Conservation (phyloP, 495 filamentous ascomycete genomes). For the Penicillium subrubescens region DNA sequence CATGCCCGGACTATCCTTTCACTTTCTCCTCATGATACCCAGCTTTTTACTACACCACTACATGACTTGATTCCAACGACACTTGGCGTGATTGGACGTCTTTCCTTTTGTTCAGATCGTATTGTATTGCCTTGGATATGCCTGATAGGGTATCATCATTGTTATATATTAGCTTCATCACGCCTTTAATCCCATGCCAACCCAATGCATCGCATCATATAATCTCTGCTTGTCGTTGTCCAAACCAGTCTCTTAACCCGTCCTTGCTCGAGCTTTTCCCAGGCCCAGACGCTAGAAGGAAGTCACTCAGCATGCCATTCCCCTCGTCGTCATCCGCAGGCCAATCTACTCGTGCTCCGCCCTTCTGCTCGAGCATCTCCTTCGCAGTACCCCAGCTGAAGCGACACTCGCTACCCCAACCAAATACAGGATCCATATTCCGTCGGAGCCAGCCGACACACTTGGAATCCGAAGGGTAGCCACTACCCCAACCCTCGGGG, state of each 20-base stretch:
- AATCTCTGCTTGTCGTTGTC: constrained; percentile 38
- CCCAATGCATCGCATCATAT: constrained; percentile 13
- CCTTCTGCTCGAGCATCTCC: constrained; percentile 78
- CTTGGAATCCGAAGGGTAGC: constrained; percentile 87
- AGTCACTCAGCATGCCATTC: constrained; percentile 69
- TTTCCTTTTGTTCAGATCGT: constrained; percentile 20
- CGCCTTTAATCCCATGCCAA: constrained; percentile 14
- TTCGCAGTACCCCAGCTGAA: constrained; percentile 96
- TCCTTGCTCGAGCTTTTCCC: constrained; percentile 27
- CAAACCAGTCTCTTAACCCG: constrained; percentile 47
- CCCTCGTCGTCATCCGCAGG: constrained; percentile 69
- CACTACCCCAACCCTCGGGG: constrained; percentile 74
- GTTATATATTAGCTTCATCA: constrained; percentile 24
- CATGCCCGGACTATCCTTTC: constrained; percentile 10
- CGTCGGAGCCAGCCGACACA: constrained; percentile 78
- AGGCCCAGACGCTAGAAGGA: constrained; percentile 50
- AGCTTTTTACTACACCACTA: constrained; percentile 12
- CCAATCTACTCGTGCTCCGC: constrained; percentile 78
- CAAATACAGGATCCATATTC: constrained; percentile 92
- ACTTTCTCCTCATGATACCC: constrained; percentile 31
- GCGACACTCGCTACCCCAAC: constrained; percentile 88
- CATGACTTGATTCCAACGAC: constrained; percentile 14
- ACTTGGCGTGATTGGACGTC: constrained; percentile 1
- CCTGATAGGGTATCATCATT: constrained; percentile 30
- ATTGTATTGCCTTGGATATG: constrained; percentile 5